Evolutionary conservation across 202 grass and related monocot species (phyloP).

Genomic region (Dendrocalamus latiflorus): DNA sequence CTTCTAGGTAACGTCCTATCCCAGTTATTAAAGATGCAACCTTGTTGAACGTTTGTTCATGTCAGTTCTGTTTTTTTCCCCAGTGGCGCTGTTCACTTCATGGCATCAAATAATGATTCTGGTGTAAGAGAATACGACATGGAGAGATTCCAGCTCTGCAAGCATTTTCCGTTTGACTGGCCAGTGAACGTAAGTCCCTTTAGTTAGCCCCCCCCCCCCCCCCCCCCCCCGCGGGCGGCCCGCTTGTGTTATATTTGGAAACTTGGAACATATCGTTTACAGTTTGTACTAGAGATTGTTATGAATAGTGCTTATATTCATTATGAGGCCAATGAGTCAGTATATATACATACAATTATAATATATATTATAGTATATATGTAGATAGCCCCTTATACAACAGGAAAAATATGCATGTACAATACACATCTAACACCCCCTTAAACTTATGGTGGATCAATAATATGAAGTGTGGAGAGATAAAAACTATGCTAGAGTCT

Average conservation of each 20-base stretch:
- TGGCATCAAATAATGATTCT: conserved; percentile 91
- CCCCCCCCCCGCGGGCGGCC: too few species aligned
- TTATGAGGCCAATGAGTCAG: too few species aligned
- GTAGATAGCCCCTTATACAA: too few species aligned
- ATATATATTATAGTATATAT: too few species aligned
- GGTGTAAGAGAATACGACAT: conserved; percentile 90
- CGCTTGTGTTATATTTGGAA: not conserved
- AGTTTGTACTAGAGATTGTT: not conserved
- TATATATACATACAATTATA: too few species aligned
- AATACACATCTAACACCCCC: too few species aligned
- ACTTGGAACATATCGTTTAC: not conserved
- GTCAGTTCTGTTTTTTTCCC: not conserved
- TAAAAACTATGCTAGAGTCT: too few species aligned
- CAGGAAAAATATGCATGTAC: too few species aligned
- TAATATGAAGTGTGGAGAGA: too few species aligned
- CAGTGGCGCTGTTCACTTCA: conserved; percentile 76
- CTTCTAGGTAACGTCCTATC: conserved; percentile 51
- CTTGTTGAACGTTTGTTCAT: not conserved
- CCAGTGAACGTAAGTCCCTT: conserved; percentile 80
- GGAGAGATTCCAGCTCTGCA: conserved; percentile 83
- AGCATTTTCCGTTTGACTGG: conserved; percentile 87
- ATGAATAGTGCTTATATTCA: too few species aligned
- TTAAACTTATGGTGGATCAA: too few species aligned
- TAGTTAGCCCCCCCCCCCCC: not conserved
- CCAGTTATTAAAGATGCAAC: not conserved